Percentiles rank a stretch among this genome's conserved stretches.
phyloP scores from a whole-genome alignment of 169 alveolate species.

The Plasmodium adleri region DNA sequence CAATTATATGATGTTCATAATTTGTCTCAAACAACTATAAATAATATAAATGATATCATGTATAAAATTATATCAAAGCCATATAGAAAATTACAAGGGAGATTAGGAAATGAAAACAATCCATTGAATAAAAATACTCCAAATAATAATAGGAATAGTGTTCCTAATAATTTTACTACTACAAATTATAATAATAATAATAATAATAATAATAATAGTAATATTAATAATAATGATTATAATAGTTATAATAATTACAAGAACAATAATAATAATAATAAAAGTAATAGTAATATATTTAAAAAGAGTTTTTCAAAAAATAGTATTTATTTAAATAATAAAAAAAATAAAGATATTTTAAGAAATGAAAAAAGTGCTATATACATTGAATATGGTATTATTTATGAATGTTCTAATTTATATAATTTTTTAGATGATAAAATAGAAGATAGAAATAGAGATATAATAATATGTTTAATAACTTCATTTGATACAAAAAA shows the following conservation, averaged over 20 bases:
- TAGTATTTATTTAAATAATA: slow-evolving; percentile 1
- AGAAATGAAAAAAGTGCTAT: slow-evolving; percentile 52
- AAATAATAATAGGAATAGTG: slow-evolving; percentile 11
- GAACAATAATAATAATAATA: neutral
- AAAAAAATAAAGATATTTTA: slow-evolving; percentile 14
- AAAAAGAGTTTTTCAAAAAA: slow-evolving; percentile 37
- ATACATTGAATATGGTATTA: slow-evolving; percentile 59
- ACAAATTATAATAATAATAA: slow-evolving; percentile 9
- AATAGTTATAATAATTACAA: no score
- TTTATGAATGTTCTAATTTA: slow-evolving; percentile 60
- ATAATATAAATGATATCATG: slow-evolving; percentile 56
- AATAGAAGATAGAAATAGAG: slow-evolving; percentile 60
- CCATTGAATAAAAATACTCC: neutral
- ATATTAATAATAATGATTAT: neutral
- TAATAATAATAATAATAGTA: slow-evolving; percentile 4
- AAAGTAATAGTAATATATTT: slow-evolving; percentile 2
- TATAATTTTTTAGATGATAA: slow-evolving; percentile 35
- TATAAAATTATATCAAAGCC: slow-evolving; percentile 27
- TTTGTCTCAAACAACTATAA: slow-evolving; percentile 28
- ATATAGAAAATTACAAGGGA: slow-evolving; percentile 49
- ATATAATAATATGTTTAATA: slow-evolving; percentile 48
- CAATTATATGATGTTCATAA: slow-evolving; percentile 38
- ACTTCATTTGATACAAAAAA: slow-evolving; percentile 62
- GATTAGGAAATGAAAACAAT: neutral
- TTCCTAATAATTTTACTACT: slow-evolving; percentile 13